Evolutionary conservation across 129 eudicot genomes (phyloP).

Genomic region (Oenanthe sinensis): DNA sequence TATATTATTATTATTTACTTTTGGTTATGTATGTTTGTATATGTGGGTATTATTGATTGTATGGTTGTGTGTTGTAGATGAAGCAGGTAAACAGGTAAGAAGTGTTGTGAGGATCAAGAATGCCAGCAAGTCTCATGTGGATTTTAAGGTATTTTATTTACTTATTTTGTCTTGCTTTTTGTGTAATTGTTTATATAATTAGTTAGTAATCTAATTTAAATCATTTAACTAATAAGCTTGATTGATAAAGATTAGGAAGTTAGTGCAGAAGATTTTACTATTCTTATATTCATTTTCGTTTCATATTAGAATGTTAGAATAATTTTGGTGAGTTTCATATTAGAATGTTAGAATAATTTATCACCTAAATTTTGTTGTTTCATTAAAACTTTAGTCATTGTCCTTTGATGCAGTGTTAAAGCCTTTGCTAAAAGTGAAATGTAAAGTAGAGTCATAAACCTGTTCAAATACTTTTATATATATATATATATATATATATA

Average conservation of each 20-base stretch:
- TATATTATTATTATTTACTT: background rate
- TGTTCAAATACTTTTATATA: no score
- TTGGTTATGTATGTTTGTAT: conserved; percentile 33
- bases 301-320: no score
- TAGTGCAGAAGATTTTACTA: background rate
- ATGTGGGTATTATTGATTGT: no score
- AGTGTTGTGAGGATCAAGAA: conserved; percentile 85
- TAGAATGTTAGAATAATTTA: no score
- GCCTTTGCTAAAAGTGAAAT: no score
- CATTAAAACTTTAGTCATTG: no score
- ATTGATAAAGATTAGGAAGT: background rate
- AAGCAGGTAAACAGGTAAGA: conserved; percentile 80
- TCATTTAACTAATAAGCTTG: background rate
- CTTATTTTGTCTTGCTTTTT: background rate
- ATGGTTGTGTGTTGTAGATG: conserved; percentile 52
- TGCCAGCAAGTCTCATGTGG: conserved; percentile 73
- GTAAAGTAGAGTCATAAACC: no score
- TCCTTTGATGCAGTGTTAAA: no score
- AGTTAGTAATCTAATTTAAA: background rate
- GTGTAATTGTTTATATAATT: no score
- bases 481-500: no score
- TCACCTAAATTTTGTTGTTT: no score
- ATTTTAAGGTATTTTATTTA: conserved; percentile 58
- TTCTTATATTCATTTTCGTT: background rate
- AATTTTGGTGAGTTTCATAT: no score